phyloP scores from a whole-genome alignment of 2,329 filamentous ascomycete genomes.

The Colletotrichum gigasporum region DNA sequence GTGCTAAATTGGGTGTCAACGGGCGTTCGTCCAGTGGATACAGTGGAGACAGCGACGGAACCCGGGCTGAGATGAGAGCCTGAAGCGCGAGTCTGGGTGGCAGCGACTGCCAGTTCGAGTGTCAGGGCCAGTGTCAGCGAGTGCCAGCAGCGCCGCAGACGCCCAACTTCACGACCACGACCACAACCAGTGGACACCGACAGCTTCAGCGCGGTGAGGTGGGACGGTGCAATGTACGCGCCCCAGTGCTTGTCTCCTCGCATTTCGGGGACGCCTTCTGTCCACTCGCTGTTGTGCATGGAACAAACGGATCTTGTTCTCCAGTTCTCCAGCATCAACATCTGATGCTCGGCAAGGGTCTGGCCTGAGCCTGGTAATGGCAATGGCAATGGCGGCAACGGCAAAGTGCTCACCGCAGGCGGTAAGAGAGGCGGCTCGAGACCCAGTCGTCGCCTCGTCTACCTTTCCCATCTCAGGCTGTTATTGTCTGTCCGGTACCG shows the following conservation, averaged over 20 bases:
- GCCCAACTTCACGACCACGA: no score
- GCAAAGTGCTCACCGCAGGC: constrained; percentile 21
- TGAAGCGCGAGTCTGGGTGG: no score
- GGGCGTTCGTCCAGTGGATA: constrained; percentile 7
- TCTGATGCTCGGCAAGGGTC: no score
- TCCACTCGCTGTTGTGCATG: neutral
- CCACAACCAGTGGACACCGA: neutral
- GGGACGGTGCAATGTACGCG: constrained; percentile 9
- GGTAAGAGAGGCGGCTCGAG: neutral
- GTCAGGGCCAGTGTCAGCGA: no score
- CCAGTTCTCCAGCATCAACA: neutral
- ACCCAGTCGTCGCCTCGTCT: no score
- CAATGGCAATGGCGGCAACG: constrained; percentile 17
- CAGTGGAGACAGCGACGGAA: neutral
- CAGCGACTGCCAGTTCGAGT: no score
- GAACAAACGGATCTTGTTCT: constrained; percentile 6
- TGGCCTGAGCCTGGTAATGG: no score
- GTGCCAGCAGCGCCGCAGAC: no score
- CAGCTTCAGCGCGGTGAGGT: neutral
- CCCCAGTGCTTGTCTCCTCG: constrained; percentile 19
- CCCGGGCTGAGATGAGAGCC: neutral
- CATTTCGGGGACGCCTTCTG: constrained; percentile 23
- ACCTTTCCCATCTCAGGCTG: no score
- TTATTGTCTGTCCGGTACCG: no score
- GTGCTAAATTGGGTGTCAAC: constrained; percentile 27